Evolutionary conservation across 2,329 filamentous ascomycete genomes (phyloP).

Genomic region (Colletotrichum chrysophilum): DNA sequence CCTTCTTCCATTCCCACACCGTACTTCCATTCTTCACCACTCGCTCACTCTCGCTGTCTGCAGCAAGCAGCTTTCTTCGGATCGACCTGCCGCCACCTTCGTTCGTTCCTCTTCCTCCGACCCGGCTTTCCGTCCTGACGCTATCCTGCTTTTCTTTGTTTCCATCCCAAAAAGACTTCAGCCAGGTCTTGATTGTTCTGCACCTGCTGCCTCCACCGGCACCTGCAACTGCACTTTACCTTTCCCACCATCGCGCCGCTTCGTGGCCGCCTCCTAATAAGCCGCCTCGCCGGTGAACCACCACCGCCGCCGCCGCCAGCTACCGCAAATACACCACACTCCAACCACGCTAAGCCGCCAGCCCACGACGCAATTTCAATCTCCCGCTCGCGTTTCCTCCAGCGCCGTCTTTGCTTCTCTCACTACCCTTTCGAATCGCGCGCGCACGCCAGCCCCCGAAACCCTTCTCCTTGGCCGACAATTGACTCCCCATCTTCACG

Average conservation of each 20-base stretch:
- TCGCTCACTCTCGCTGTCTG: background rate
- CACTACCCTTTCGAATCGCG: background rate
- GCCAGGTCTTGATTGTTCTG: background rate
- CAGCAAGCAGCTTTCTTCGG: background rate
- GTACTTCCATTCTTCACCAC: background rate
- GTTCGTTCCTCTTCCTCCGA: conserved; percentile 3
- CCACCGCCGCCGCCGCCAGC: background rate
- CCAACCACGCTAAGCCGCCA: background rate
- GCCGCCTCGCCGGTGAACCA: conserved; percentile 12
- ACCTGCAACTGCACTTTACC: background rate
- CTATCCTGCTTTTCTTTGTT: conserved; percentile 18
- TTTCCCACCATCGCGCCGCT: background rate
- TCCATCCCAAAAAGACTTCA: background rate
- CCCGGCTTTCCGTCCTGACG: conserved; percentile 1
- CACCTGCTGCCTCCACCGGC: background rate
- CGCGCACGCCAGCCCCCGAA: background rate
- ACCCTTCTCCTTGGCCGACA: conserved; percentile 12
- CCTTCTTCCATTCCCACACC: background rate
- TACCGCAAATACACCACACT: background rate
- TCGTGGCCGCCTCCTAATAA: conserved; percentile 19
- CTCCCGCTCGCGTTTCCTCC: background rate
- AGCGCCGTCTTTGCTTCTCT: background rate
- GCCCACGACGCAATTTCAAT: conserved; percentile 5
- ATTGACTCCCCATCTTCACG: background rate
- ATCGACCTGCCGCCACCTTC: conserved; percentile 4